Evolutionary conservation across 345 rosid species (phyloP).

Genomic region (Gossypium ekmanianum): DNA sequence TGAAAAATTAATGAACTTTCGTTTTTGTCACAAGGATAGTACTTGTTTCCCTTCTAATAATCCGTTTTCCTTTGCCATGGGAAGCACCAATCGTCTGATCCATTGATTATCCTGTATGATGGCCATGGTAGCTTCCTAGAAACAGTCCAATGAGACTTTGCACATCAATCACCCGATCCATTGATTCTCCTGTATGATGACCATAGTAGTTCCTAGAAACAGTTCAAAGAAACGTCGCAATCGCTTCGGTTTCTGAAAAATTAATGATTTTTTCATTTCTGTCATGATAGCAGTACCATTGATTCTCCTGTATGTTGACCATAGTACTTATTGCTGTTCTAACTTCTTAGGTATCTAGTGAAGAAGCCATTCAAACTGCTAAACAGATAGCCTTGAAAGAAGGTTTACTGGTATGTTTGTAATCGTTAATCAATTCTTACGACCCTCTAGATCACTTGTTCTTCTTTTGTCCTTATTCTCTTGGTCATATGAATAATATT

Average conservation of each 20-base stretch:
- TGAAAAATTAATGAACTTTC: neutral
- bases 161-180: neutral
- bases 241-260: neutral
- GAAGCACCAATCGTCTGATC: neutral
- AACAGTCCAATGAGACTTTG: neutral
- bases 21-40: neutral
- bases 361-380: conserved; percentile 47
- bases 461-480: no score
- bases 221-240: neutral
- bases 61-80: neutral
- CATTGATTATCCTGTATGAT: neutral
- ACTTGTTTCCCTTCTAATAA: no score
- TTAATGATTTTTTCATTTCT: neutral
- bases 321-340: neutral
- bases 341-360: conserved; percentile 40
- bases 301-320: neutral
- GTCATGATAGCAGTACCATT: neutral
- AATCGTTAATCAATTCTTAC: neutral
- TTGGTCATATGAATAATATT: neutral
- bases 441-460: neutral
- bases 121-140: neutral
- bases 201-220: neutral
- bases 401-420: conserved; percentile 41
- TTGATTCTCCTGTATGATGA: neutral
- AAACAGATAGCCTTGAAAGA: conserved; percentile 49